Evolutionary conservation across 2,329 filamentous ascomycete species (phyloP).

Genomic region (Lachnellula occidentalis): DNA sequence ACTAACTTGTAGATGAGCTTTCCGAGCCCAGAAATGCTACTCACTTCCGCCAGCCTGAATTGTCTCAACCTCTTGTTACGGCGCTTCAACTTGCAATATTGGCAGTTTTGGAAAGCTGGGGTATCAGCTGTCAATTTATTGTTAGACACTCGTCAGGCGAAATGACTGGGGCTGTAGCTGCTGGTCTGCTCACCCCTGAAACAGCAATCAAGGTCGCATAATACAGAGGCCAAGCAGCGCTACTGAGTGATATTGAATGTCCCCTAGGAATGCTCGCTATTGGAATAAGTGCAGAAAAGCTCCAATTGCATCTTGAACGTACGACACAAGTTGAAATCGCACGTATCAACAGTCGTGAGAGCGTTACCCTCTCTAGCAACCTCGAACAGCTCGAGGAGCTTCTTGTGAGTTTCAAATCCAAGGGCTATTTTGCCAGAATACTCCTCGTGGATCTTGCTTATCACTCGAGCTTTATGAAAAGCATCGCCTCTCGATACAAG

Average conservation of each 20-base stretch:
- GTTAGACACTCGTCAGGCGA: slow-evolving; percentile 34
- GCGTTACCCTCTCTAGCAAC: slow-evolving; percentile 16
- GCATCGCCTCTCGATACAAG: too few relatives aligned
- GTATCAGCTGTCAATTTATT: too few relatives aligned
- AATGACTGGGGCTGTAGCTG: slow-evolving; percentile 40
- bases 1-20: too few relatives aligned
- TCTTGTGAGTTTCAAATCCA: background rate
- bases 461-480: slow-evolving; percentile 24
- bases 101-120: too few relatives aligned
- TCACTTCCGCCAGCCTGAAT: too few relatives aligned
- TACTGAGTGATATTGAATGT: background rate
- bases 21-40: too few relatives aligned
- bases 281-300: slow-evolving; percentile 1
- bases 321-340: slow-evolving; percentile 13
- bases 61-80: too few relatives aligned
- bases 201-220: slow-evolving; percentile 25
- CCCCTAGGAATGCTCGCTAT: slow-evolving; percentile 3
- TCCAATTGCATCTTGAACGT: background rate
- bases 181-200: slow-evolving; percentile 28
- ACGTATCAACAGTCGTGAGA: slow-evolving; percentile 17
- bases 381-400: background rate
- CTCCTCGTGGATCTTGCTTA: slow-evolving; percentile 18
- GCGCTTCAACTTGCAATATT: too few relatives aligned
- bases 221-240: slow-evolving; percentile 2
- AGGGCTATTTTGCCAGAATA: background rate